A percentile compares a stretch with the other conserved stretches of the same genome.
Conservation (phyloP, 805 yeast genomes). For the Osmozyma mogii region DNA sequence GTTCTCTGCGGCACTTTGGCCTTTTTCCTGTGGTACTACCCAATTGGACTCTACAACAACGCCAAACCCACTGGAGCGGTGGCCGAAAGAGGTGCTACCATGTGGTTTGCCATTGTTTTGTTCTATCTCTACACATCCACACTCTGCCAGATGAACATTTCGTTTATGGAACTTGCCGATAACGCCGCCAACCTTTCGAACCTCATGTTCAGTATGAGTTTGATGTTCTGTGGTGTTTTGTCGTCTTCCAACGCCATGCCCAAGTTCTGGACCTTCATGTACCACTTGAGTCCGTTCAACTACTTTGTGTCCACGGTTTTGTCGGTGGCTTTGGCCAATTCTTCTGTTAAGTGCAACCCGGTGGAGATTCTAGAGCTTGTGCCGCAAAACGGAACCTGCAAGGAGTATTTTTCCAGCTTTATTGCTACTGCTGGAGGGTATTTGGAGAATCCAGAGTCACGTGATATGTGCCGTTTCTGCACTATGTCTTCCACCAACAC, state of each 20-base stretch:
- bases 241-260: constrained; percentile 19
- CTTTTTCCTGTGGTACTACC: constrained; percentile 1
- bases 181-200: constrained; percentile 52
- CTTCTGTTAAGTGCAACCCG: constrained; percentile 28
- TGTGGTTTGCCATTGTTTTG: background rate
- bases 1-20: background rate
- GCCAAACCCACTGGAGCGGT: background rate
- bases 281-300: constrained; percentile 58
- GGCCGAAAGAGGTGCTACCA: background rate
- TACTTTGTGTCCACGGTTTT: constrained; percentile 54
- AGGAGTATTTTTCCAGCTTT: constrained; percentile 19
- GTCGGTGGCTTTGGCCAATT: constrained; percentile 20
- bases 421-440: constrained; percentile 22
- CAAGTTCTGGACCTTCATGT: constrained; percentile 62
- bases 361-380: constrained; percentile 15
- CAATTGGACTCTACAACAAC: background rate
- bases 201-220: constrained; percentile 47
- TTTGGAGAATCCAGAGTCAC: background rate
- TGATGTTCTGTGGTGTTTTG: constrained; percentile 31
- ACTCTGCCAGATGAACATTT: background rate
- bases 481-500: constrained; percentile 47
- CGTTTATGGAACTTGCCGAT: constrained; percentile 5
- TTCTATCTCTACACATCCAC: background rate
- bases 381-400: constrained; percentile 20
- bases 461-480: constrained; percentile 36